phyloP scores from a whole-genome alignment of 192 early-diverging fungal species.

The Coemansia sp. region DNA sequence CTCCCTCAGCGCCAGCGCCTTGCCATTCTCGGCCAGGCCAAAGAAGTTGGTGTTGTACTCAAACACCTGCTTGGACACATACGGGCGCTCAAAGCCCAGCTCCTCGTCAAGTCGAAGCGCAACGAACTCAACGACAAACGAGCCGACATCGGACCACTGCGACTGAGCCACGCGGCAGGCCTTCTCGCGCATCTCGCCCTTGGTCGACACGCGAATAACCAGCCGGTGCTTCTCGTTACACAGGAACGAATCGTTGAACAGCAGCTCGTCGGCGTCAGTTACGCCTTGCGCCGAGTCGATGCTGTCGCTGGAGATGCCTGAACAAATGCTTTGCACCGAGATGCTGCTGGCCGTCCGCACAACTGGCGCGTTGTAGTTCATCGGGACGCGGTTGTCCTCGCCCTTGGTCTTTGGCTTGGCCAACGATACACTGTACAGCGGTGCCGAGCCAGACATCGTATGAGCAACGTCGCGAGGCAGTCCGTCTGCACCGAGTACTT shows the following conservation, averaged over 20 bases:
- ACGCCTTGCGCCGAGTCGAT: neutral
- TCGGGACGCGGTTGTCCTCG: slow-evolving; percentile 17
- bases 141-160: slow-evolving; percentile 35
- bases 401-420: slow-evolving; percentile 1
- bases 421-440: slow-evolving; percentile 39
- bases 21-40: slow-evolving; percentile 39
- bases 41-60: slow-evolving; percentile 50
- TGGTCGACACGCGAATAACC: slow-evolving; percentile 24
- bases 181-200: slow-evolving; percentile 12
- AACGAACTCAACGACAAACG: slow-evolving; percentile 19
- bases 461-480: slow-evolving; percentile 33
- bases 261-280: slow-evolving; percentile 24
- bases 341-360: slow-evolving; percentile 48
- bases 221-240: slow-evolving; percentile 48
- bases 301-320: slow-evolving; percentile 10
- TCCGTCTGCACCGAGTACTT: slow-evolving; percentile 43
- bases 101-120: slow-evolving; percentile 21
- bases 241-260: slow-evolving; percentile 40
- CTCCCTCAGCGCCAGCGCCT: slow-evolving; percentile 24
- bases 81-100: slow-evolving; percentile 41
- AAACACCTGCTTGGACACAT: slow-evolving; percentile 11
- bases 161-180: slow-evolving; percentile 24
- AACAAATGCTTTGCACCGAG: slow-evolving; percentile 52
- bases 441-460: slow-evolving; percentile 32
- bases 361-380: slow-evolving; percentile 24